These are phyloP conservation scores for Viola pubescens DNA, from an alignment of 441 rosid species.

Conservation along the genomic window DNA sequence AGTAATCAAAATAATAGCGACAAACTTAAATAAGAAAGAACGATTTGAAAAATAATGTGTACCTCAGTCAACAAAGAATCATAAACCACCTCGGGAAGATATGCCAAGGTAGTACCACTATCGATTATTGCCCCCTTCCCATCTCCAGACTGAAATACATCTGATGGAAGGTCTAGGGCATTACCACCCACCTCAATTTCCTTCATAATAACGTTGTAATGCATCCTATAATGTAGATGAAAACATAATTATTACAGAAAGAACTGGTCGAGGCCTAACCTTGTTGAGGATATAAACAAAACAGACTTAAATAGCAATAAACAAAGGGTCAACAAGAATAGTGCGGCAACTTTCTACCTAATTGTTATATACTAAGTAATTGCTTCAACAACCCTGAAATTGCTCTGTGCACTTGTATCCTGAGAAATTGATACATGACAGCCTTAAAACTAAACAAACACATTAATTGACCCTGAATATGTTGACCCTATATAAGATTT, in stretches of 20 bases:
- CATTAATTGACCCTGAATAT: neutral
- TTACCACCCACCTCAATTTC: slow-evolving; percentile 60
- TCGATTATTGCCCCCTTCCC: slow-evolving; percentile 72
- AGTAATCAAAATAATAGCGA: neutral
- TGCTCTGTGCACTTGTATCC: neutral
- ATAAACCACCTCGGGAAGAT: slow-evolving; percentile 56
- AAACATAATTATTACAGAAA: slow-evolving; percentile 17
- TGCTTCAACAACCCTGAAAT: neutral
- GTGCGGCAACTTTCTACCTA: neutral
- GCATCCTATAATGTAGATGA: slow-evolving; percentile 47
- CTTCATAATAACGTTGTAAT: slow-evolving; percentile 73
- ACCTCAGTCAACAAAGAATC: slow-evolving; percentile 46
- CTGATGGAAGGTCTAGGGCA: slow-evolving; percentile 45
- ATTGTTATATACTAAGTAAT: neutral
- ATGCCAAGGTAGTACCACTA: slow-evolving; percentile 90
- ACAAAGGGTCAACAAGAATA: neutral
- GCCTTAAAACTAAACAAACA: neutral
- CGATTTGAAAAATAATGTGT: slow-evolving; percentile 2
- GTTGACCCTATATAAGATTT: neutral
- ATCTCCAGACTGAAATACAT: slow-evolving; percentile 43
- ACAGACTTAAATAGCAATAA: too few species aligned
- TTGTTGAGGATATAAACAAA: neutral
- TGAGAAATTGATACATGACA: neutral
- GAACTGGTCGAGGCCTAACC: slow-evolving; percentile 5
- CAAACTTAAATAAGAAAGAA: neutral